These are phyloP conservation scores for Yamadazyma philogaea DNA, from an alignment of 805 yeast genomes.

Conservation along the genomic window DNA sequence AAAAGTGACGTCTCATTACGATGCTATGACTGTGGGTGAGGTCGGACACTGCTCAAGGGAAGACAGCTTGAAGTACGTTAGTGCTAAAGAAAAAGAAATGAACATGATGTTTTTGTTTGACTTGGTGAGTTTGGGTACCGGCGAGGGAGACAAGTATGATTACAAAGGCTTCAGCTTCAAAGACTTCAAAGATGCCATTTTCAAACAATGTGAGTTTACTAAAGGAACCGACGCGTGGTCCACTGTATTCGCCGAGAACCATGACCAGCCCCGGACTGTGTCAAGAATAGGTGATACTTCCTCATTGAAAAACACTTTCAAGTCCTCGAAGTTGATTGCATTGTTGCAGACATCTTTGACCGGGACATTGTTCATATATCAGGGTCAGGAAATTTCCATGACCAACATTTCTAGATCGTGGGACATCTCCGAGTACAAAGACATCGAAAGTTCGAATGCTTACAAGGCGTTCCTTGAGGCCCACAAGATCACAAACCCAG, in stretches of 20 bases:
- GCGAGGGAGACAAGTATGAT: constrained; percentile 31
- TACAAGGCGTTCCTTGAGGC: constrained; percentile 28
- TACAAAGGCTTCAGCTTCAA: constrained; percentile 30
- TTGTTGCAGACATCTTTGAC: constrained; percentile 44
- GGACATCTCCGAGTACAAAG: constrained; percentile 49
- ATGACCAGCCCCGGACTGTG: constrained; percentile 55
- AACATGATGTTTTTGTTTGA: constrained; percentile 37
- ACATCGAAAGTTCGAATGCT: constrained; percentile 46
- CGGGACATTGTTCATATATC: constrained; percentile 56
- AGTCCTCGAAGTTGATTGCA: constrained; percentile 49
- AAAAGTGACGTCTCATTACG: constrained; percentile 43
- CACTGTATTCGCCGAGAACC: constrained; percentile 54
- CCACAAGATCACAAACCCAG: constrained; percentile 19
- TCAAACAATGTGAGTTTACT: constrained; percentile 34
- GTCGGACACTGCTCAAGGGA: constrained; percentile 44
- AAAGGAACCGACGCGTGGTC: constrained; percentile 56
- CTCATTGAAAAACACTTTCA: constrained; percentile 24
- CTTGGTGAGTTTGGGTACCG: constrained; percentile 36
- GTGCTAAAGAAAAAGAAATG: constrained; percentile 36
- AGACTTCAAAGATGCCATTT: constrained; percentile 42
- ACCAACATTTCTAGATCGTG: constrained; percentile 46
- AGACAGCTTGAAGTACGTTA: constrained; percentile 42
- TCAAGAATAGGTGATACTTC: constrained; percentile 48
- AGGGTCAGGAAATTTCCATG: constrained; percentile 62
- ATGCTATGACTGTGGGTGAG: constrained; percentile 58